Base-by-base conservation (phyloP, 805 yeast genomes). In the Saccharomycopsis selenospora region DNA sequence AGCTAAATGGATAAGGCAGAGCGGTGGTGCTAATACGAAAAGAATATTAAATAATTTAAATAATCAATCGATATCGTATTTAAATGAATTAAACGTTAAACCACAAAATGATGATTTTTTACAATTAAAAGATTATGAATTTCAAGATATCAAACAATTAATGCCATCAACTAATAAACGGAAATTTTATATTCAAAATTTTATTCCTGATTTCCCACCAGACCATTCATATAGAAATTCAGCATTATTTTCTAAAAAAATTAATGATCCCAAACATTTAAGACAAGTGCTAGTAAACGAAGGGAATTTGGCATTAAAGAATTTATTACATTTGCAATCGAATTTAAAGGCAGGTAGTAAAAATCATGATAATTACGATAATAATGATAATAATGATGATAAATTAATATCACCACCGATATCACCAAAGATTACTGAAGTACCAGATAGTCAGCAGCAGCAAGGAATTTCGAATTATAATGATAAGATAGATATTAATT, bases 191-290 rank as follows among this genome's bases (percentile, higher is more conserved):
- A 72, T 86, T 5, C 95, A 95, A 0, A 60, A 67, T 4, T 89
- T 89, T 81, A 67, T 91, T 56, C 99, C 99, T 0, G 79, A 79
- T 10, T 71, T 91, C 25, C 99, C 99, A 1, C 96, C 98, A 0
- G 95, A 88, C 58, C 95, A 90, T 64, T 91, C 98, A 0, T 91
- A 84, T 61, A 80, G 78, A 63, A 76, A 80, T 48, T 85, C 96
- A 0, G 84, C 95, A 0, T 72, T 73, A 54, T 89, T 70, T 61
- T 72, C 80, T 48, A 69, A 77, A 22, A 70, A 81, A 18, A 65
- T 80, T 13, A 75, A 80, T 1, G 91, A 87, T 58, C 86, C 90
- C 52, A 77, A 82, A 54, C 69, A 75, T 49, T 72, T 91, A 47
- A 72, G 91, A 53, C 77, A 84, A 48, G 76, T 77, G 57, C 69